Base-by-base conservation (phyloP, 768 basidiomycete genomes). In the Rhizopogon vinicolor region DNA sequence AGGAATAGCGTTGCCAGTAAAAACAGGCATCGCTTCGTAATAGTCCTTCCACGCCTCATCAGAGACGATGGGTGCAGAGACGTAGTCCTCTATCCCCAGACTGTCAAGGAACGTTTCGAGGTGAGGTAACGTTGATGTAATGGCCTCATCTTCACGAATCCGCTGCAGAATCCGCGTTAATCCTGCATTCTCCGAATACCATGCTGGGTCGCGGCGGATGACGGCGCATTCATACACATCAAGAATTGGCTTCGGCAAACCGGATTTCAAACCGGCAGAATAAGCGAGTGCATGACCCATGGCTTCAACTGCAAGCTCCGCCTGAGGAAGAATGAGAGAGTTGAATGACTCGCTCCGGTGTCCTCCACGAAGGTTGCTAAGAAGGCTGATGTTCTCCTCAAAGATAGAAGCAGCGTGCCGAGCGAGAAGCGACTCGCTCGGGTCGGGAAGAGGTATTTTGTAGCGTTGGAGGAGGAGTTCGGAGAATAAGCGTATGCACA, bases 261-360 rank as follows among this genome's bases (percentile, higher is more conserved):
- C 73, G 12, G 72, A 69, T 35, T 70, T 68, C 43, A 77, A 55
- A 16, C 76, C 84, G 16, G 79, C 79, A 6, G 82, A 78, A 62
- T 85, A 84, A 2, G 84, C 81, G 41, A 83, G 70, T 14, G 83
- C 79, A 62, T 85, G 82, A 3, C 85, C 85, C 41, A 86, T 79
- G n/a, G 84, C 79, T 69, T 83, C 79, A 51, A 86, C 65, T 6
- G 79, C 73, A 12, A 57, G 55, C 50, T 81, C 77, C 9, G 82
- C 78, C 63, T 80, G 79, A 5, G 83, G 85, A 52, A 86, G 75
- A 54, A 85, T 66, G 50, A 81, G 72, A 6, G 75, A 72, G 63
- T 81, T 80, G 67, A 83, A 83, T 0, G 71, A 63, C 28, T 74
- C 70, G 66, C 78, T 78, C 50, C 64, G 64, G 41, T 65, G 64